Percentiles rank a stretch among this genome's conserved stretches.
phyloP scores from a whole-genome alignment of 139 green algal species.

The Haematococcus sp. region DNA sequence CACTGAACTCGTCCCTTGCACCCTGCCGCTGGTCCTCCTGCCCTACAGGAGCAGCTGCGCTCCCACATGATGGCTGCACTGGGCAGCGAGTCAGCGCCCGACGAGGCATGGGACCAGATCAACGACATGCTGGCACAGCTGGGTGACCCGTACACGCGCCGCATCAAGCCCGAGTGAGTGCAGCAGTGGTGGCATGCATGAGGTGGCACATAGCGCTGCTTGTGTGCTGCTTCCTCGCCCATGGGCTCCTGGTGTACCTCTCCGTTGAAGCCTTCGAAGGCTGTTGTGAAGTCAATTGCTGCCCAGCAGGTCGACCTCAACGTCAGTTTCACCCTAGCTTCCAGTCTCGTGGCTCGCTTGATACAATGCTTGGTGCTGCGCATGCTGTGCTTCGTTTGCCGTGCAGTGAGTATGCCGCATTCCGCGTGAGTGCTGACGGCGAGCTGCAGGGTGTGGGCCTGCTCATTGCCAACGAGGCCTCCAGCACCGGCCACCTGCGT shows the following conservation, averaged over 20 bases:
- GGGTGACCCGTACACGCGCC: conserved; percentile 90
- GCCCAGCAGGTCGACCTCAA: too few relatives aligned
- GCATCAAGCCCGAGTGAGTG: conserved; percentile 67
- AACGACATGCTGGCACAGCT: conserved; percentile 78
- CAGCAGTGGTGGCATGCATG: neutral
- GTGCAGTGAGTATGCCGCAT: conserved; percentile 78
- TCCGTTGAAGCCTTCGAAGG: too few relatives aligned
- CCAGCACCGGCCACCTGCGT: conserved; percentile 51
- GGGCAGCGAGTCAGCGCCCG: neutral
- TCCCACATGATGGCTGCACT: conserved; percentile 61
- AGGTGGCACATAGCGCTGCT: neutral
- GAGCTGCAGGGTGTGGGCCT: conserved; percentile 93
- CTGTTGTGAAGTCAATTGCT: too few relatives aligned
- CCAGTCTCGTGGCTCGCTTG: too few relatives aligned
- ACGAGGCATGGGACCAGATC: conserved; percentile 55
- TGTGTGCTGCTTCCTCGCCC: neutral
- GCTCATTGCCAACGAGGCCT: conserved; percentile 76
- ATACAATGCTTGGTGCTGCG: neutral
- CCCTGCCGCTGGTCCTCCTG: too few relatives aligned
- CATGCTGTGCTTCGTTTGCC: neutral
- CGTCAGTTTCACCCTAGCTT: too few relatives aligned
- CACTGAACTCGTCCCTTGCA: neutral
- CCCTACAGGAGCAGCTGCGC: conserved; percentile 49
- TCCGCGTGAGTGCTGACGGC: conserved; percentile 78
- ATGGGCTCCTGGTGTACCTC: too few relatives aligned